Evolutionary conservation across 768 basidiomycete species (phyloP).

Genomic region (Imleria badia): DNA sequence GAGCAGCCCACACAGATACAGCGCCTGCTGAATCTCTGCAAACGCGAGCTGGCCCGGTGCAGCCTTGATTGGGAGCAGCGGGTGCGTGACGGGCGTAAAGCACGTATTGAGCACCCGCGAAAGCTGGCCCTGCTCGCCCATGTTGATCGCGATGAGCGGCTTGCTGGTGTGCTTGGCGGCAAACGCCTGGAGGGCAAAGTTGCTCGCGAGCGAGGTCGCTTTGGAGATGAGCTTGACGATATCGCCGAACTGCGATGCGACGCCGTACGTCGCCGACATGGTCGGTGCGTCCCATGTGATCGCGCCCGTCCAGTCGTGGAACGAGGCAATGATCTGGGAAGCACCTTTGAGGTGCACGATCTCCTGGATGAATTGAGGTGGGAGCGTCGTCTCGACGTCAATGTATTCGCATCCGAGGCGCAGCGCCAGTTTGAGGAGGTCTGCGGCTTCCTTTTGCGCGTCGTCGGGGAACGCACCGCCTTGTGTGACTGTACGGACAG

Average conservation of each 20-base stretch:
- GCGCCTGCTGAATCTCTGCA: slow-evolving; percentile 77
- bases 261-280: slow-evolving; percentile 67
- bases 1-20: slow-evolving; percentile 77
- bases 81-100: slow-evolving; percentile 90
- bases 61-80: slow-evolving; percentile 77
- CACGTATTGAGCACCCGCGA: slow-evolving; percentile 84
- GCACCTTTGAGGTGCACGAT: slow-evolving; percentile 62
- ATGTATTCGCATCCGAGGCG: slow-evolving; percentile 89
- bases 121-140: slow-evolving; percentile 86
- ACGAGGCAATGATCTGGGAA: slow-evolving; percentile 86
- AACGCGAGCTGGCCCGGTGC: slow-evolving; percentile 95
- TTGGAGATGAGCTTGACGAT: slow-evolving; percentile 92
- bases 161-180: slow-evolving; percentile 58
- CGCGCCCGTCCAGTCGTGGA: slow-evolving; percentile 90
- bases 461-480: slow-evolving; percentile 90
- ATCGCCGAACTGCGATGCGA: slow-evolving; percentile 72
- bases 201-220: slow-evolving; percentile 72
- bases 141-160: slow-evolving; percentile 93
- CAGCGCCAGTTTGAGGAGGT: slow-evolving; percentile 75
- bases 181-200: slow-evolving; percentile 76
- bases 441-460: slow-evolving; percentile 66
- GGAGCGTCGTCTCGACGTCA: slow-evolving; percentile 84
- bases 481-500: slow-evolving; percentile 83
- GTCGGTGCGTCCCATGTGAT: slow-evolving; percentile 75
- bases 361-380: slow-evolving; percentile 57